phyloP scores from a whole-genome alignment of 176 grass and related monocot species.

The Musa itinerans region DNA sequence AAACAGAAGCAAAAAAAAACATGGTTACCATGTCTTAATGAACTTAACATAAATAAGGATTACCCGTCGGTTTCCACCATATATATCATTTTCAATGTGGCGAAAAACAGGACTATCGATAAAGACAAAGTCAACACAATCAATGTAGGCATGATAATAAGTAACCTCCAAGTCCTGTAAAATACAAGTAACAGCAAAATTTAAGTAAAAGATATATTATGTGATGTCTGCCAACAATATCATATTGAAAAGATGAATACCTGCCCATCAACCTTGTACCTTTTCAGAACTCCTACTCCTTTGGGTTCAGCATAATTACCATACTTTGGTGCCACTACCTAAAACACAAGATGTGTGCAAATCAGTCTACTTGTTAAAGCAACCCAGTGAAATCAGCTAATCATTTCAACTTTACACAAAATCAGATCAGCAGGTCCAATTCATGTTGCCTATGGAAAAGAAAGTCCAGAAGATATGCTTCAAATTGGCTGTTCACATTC shows the following conservation, averaged over 20 bases:
- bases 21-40: conserved; percentile 15
- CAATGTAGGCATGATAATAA: conserved; percentile 80
- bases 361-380: neutral
- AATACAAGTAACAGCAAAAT: neutral
- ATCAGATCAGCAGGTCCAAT: neutral
- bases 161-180: conserved; percentile 78
- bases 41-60: neutral
- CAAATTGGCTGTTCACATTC: neutral
- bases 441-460: neutral
- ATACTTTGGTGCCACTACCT: conserved; percentile 80
- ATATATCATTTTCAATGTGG: conserved; percentile 70
- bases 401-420: neutral
- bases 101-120: conserved; percentile 65
- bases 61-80: conserved; percentile 75
- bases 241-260: conserved; percentile 25
- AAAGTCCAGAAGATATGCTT: neutral
- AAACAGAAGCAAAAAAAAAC: conserved; percentile 18
- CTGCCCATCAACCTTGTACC: conserved; percentile 71
- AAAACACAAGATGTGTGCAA: neutral
- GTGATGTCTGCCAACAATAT: neutral
- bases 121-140: conserved; percentile 93
- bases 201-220: neutral
- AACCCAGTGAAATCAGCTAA: neutral
- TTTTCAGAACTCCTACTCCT: conserved; percentile 60
- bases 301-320: conserved; percentile 55